Conservation (phyloP, 192 early-diverging fungal species). For the Coemansia sp. region DNA sequence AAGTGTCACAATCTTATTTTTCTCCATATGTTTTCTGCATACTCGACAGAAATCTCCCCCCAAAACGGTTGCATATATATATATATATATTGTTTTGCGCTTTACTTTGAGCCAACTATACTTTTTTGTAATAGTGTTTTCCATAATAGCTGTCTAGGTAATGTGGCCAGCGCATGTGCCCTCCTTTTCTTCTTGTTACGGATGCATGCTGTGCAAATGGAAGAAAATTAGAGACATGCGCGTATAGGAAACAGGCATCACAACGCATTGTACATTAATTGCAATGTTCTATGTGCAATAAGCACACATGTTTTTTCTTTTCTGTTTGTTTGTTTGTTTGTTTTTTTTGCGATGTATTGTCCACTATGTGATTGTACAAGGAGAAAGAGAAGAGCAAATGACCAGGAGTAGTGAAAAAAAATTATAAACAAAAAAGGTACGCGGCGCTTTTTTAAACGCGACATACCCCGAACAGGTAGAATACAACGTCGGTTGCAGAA, state of each 20-base stretch:
- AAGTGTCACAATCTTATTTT: not conserved
- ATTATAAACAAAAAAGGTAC: not conserved
- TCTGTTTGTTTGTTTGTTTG: slow-evolving; percentile 10
- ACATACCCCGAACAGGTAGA: not conserved
- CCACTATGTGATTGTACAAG: not conserved
- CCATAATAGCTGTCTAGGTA: not conserved
- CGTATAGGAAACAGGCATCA: slow-evolving; percentile 8
- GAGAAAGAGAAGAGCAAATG: not conserved
- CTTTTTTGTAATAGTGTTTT: not conserved
- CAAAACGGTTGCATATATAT: not conserved
- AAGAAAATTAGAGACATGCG: not conserved
- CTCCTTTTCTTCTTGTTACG: not conserved
- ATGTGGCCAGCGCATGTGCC: slow-evolving; percentile 6
- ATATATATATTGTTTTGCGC: not conserved
- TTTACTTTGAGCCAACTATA: not conserved
- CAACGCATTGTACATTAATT: slow-evolving; percentile 21
- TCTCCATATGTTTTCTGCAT: not conserved
- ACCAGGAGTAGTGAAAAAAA: not conserved
- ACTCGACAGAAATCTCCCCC: not conserved
- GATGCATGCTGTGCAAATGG: slow-evolving; percentile 1
- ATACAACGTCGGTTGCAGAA: not conserved
- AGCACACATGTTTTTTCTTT: slow-evolving; percentile 11
- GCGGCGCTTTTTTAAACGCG: not conserved
- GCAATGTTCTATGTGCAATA: slow-evolving; percentile 21
- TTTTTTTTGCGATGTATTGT: slow-evolving; percentile 6